Evolutionary conservation across 2,329 filamentous ascomycete genomes (phyloP).

Genomic region (Tolypocladium nubicola): DNA sequence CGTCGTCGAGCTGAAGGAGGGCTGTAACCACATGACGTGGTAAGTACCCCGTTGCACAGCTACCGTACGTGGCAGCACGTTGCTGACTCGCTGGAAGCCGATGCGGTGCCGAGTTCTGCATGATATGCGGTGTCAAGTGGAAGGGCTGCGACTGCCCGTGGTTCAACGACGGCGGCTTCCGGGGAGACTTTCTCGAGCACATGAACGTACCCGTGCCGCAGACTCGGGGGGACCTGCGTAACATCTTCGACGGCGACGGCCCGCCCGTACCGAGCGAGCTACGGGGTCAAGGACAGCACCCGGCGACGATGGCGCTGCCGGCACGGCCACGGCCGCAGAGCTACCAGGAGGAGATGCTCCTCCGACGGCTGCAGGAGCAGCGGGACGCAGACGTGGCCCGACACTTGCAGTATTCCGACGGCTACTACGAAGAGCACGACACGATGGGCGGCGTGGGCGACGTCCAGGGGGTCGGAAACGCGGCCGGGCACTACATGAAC

Average conservation of each 20-base stretch:
- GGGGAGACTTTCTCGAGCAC: constrained; percentile 43
- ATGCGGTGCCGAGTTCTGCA: constrained; percentile 78
- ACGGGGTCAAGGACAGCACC: constrained; percentile 9
- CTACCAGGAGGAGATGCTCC: constrained; percentile 37
- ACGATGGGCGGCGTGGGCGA: constrained; percentile 22
- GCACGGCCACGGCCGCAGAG: constrained; percentile 13
- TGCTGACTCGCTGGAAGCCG: constrained; percentile 32
- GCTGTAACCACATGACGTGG: constrained; percentile 86
- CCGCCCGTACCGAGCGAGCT: constrained; percentile 20
- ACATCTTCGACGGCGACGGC: constrained; percentile 8
- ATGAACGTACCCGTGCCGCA: constrained; percentile 35
- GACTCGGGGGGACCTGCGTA: constrained; percentile 12
- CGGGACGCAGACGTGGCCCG: constrained; percentile 28
- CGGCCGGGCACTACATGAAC: constrained; percentile 48
- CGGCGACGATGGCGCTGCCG: constrained; percentile 8
- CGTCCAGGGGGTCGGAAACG: constrained; percentile 36
- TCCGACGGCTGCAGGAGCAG: constrained; percentile 35
- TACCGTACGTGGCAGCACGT: neutral
- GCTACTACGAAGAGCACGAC: constrained; percentile 29
- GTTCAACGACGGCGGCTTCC: constrained; percentile 54
- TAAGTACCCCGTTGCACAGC: constrained; percentile 26
- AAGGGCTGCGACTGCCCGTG: constrained; percentile 74
- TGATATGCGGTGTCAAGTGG: constrained; percentile 74
- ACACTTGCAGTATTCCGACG: constrained; percentile 14
- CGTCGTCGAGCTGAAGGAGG: constrained; percentile 70